A percentile compares a stretch with the other conserved stretches of the same genome.
These are phyloP conservation scores for Prillingera fragicola DNA, from an alignment of 1,284 basidiomycete genomes.

Conservation along the genomic window DNA sequence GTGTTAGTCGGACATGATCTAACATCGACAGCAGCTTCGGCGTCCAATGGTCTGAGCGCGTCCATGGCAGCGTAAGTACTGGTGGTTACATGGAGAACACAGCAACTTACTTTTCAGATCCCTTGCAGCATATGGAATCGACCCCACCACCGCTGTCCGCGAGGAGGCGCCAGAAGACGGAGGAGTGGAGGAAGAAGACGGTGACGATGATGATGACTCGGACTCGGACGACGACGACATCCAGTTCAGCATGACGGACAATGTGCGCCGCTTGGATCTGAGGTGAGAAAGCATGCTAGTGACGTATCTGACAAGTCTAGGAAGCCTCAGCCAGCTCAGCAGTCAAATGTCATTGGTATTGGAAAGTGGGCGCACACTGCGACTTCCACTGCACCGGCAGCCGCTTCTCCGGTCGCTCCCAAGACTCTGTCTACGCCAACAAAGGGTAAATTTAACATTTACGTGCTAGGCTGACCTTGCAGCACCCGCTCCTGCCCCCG, in stretches of 20 bases:
- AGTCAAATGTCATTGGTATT: conserved; percentile 41
- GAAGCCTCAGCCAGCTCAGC: conserved; percentile 37
- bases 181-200: conserved; percentile 40
- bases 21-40: not conserved
- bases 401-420: conserved; percentile 18
- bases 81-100: no score
- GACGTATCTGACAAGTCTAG: conserved; percentile 12
- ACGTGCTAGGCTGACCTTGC: not conserved
- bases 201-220: conserved; percentile 37
- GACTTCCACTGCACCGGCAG: conserved; percentile 25
- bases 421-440: conserved; percentile 15
- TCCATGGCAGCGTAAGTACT: conserved; percentile 32
- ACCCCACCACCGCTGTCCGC: conserved; percentile 27
- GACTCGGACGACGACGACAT: conserved; percentile 48
- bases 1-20: no score
- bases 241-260: conserved; percentile 44
- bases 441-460: conserved; percentile 18
- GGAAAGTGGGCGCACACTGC: conserved; percentile 46
- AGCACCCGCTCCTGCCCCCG: conserved; percentile 51
- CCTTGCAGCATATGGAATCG: conserved; percentile 43
- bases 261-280: conserved; percentile 26
- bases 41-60: conserved; percentile 15
- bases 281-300: conserved; percentile 24
- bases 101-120: conserved; percentile 26
- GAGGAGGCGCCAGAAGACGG: conserved; percentile 36